Conservation (phyloP, 495 filamentous ascomycete genomes). For the Platismatia glauca region DNA sequence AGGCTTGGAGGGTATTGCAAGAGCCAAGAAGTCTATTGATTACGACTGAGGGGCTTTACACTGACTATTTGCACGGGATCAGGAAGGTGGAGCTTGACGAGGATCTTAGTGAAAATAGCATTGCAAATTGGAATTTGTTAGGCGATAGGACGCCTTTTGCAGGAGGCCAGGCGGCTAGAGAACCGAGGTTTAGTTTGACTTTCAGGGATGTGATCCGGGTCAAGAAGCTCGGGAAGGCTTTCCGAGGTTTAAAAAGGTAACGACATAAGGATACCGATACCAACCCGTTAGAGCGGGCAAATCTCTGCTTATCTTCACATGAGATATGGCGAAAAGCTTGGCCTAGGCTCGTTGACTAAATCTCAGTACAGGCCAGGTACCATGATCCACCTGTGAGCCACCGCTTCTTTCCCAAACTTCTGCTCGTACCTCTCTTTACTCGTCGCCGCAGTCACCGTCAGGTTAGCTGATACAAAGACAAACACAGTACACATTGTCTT, state of each 20-base stretch:
- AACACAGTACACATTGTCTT: constrained; percentile 60
- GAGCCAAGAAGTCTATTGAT: constrained; percentile 78
- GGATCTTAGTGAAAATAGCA: constrained; percentile 47
- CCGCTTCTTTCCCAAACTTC: constrained; percentile 63
- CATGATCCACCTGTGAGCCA: constrained; percentile 69
- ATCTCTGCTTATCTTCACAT: background rate
- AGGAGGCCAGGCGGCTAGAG: constrained; percentile 50
- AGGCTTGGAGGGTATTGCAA: constrained; percentile 64
- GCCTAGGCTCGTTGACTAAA: background rate
- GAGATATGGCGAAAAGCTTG: background rate
- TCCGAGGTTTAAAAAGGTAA: constrained; percentile 48
- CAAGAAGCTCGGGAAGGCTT: constrained; percentile 59
- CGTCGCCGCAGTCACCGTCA: constrained; percentile 69
- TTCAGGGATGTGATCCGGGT: constrained; percentile 91
- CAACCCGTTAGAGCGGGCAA: background rate
- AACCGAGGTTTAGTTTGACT: constrained; percentile 74
- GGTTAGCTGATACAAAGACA: constrained; percentile 67
- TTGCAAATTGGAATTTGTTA: constrained; percentile 80
- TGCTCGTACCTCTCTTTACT: constrained; percentile 73
- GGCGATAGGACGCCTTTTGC: constrained; percentile 49
- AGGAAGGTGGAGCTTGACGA: constrained; percentile 51
- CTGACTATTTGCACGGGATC: constrained; percentile 69
- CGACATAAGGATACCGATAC: constrained; percentile 13
- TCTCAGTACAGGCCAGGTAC: constrained; percentile 56
- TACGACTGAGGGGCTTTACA: constrained; percentile 60